A percentile compares a stretch with the other conserved stretches of the same genome.
Conservation (phyloP, 1,284 basidiomycete species). For the Sutorius eximius region DNA sequence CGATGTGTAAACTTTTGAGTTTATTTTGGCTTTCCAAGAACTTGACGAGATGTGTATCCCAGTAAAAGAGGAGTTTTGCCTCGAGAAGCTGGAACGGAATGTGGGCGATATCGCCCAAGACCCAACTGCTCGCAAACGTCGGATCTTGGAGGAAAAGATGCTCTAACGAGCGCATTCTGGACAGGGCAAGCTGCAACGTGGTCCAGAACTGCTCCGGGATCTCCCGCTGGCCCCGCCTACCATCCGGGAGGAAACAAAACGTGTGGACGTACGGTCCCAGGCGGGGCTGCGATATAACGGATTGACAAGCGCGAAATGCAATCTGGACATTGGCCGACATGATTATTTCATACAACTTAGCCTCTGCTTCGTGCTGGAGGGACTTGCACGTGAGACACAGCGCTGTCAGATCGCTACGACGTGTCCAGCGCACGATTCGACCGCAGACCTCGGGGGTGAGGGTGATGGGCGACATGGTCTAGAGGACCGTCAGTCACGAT, state of each 20-base stretch:
- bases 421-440: constrained; percentile 31
- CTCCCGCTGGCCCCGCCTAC: constrained; percentile 20
- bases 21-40: constrained; percentile 37
- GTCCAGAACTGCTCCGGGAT: constrained; percentile 30
- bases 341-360: constrained; percentile 30
- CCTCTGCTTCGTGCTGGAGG: constrained; percentile 32
- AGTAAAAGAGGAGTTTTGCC: constrained; percentile 27
- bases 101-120: constrained; percentile 28
- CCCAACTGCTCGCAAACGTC: constrained; percentile 26
- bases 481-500: not conserved
- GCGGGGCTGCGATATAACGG: constrained; percentile 26
- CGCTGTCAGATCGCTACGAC: constrained; percentile 26
- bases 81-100: constrained; percentile 36
- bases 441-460: constrained; percentile 27
- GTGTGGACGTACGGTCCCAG: constrained; percentile 29
- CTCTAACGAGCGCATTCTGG: constrained; percentile 30
- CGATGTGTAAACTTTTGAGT: constrained; percentile 27
- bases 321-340: constrained; percentile 22
- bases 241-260: constrained; percentile 26
- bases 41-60: constrained; percentile 32
- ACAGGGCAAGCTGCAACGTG: constrained; percentile 27
- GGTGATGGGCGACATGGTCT: constrained; percentile 16
- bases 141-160: constrained; percentile 32
- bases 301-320: constrained; percentile 30
- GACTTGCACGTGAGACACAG: constrained; percentile 31